Percentiles rank a stretch among this genome's conserved stretches.
Conservation (phyloP, 305 asterid species). For the Petunia hybrid region DNA sequence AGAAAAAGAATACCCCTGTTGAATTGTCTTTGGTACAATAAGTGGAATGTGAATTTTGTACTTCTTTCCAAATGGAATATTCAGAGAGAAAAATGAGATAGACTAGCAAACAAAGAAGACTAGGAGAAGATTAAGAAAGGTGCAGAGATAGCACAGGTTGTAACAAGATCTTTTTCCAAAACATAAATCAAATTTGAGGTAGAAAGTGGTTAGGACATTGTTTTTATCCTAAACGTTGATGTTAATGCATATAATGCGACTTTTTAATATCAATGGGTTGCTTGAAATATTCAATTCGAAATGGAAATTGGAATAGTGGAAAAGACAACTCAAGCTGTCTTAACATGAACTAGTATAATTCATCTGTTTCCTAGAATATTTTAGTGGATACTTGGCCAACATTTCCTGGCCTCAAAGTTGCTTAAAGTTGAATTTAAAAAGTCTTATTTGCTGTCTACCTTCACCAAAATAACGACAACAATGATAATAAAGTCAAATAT, state of each 20-base stretch:
- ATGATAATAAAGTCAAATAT: background rate
- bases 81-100: background rate
- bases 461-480: conserved; percentile 23
- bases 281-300: background rate
- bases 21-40: background rate
- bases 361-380: background rate
- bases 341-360: background rate
- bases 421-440: conserved; percentile 25
- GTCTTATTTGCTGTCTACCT: conserved; percentile 26
- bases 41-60: background rate
- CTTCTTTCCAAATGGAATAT: background rate
- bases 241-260: background rate
- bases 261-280: background rate
- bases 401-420: background rate
- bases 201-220: too few species aligned
- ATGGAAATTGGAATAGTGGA: background rate
- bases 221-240: too few species aligned
- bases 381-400: background rate
- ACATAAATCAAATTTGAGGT: background rate
- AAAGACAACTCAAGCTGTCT: conserved; percentile 15
- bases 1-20: background rate
- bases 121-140: too few species aligned
- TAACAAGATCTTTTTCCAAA: background rate
- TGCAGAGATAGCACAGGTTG: background rate
- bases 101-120: background rate